Evolutionary conservation across 305 asterid genomes (phyloP).

Genomic region (Fraxinus sp.): DNA sequence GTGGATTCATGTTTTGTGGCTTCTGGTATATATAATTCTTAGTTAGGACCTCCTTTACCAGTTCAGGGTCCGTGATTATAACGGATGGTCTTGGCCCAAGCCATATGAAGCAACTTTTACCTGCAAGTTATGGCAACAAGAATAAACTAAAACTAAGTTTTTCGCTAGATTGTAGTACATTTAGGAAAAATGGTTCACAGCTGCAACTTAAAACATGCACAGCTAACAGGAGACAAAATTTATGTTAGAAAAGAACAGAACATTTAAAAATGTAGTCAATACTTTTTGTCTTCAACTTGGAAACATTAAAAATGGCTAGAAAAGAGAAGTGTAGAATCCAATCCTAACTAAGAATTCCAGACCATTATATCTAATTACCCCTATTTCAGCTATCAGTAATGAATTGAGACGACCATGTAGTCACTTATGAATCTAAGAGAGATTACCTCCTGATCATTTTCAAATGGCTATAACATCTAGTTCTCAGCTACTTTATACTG

Average conservation of each 20-base stretch:
- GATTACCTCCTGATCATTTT: neutral
- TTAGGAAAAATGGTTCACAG: neutral
- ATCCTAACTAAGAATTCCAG: neutral
- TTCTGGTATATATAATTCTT: constrained; percentile 32
- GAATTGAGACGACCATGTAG: neutral
- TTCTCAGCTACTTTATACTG: neutral
- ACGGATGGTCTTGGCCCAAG: constrained; percentile 40
- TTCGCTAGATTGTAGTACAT: neutral
- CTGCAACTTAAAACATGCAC: neutral
- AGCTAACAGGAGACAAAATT: neutral
- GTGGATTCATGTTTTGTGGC: constrained; percentile 32
- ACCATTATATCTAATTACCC: neutral
- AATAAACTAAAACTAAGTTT: neutral
- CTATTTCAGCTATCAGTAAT: neutral
- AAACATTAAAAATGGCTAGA: neutral
- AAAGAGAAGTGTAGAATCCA: neutral
- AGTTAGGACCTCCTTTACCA: constrained; percentile 39
- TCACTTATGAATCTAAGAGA: neutral
- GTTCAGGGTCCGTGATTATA: constrained; percentile 40
- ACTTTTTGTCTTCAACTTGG: neutral
- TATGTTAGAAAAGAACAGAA: neutral
- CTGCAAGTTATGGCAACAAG: constrained; percentile 25
- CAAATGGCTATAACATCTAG: neutral
- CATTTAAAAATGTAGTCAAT: neutral
- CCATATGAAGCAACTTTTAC: constrained; percentile 44